Percentiles rank a stretch among this genome's conserved stretches.
Evolutionary conservation across 805 yeast species (phyloP).

Genomic region (Schwanniomyces yamadae): DNA sequence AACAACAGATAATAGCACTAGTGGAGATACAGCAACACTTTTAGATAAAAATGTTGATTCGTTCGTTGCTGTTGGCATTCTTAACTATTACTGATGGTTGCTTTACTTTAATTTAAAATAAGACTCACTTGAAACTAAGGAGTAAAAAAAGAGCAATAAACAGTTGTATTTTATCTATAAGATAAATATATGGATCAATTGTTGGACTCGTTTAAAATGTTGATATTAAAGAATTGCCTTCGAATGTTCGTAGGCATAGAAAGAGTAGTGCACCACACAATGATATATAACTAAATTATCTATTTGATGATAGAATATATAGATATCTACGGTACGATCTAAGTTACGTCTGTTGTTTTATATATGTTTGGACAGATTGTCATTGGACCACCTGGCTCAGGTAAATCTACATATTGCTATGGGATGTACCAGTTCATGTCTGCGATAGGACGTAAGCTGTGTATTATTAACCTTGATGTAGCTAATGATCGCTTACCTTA

Average conservation of each 20-base stretch:
- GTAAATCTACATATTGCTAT: slow-evolving; percentile 91
- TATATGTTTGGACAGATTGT: slow-evolving; percentile 80
- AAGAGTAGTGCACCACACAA: slow-evolving; percentile 1
- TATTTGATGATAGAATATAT: background rate
- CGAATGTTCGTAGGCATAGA: slow-evolving; percentile 1
- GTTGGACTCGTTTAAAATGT: background rate
- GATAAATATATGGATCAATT: background rate
- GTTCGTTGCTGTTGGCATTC: slow-evolving; percentile 28
- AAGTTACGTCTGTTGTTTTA: background rate
- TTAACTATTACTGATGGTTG: background rate
- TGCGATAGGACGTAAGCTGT: slow-evolving; percentile 87
- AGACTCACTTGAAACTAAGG: background rate
- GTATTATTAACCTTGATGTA: slow-evolving; percentile 89
- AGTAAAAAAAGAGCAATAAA: no score
- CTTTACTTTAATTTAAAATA: background rate
- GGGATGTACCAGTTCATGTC: slow-evolving; percentile 91
- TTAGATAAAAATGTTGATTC: slow-evolving; percentile 44
- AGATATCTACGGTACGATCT: background rate
- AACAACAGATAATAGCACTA: slow-evolving; percentile 88
- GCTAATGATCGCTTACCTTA: slow-evolving; percentile 75
- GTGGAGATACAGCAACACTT: slow-evolving; percentile 89
- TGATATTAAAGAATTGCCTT: background rate
- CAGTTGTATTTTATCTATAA: background rate
- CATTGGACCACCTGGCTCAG: slow-evolving; percentile 98
- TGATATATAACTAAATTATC: background rate